phyloP scores from a whole-genome alignment of 257 asterid genomes.

The Paraleonurus japonicus region DNA sequence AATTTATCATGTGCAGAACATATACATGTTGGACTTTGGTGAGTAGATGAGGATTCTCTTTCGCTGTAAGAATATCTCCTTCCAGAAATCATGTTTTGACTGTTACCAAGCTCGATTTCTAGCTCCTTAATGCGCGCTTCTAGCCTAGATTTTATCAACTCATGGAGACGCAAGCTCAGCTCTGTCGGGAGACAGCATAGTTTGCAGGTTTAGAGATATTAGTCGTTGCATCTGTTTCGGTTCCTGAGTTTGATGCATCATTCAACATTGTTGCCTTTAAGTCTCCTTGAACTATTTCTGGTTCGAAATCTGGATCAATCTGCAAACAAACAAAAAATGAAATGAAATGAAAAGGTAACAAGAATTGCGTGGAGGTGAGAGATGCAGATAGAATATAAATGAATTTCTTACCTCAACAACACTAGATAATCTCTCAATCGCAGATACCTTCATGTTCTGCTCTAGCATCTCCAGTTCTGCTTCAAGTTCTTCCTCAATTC shows the following conservation, averaged over 20 bases:
- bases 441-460: constrained; percentile 40
- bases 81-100: constrained; percentile 22
- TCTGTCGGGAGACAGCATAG: constrained; percentile 61
- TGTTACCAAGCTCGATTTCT: constrained; percentile 44
- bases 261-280: constrained; percentile 28
- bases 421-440: constrained; percentile 33
- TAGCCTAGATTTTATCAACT: constrained; percentile 57
- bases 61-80: constrained; percentile 28
- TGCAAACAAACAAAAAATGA: constrained; percentile 24
- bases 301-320: constrained; percentile 51
- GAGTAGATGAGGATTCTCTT: constrained; percentile 33
- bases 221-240: constrained; percentile 20
- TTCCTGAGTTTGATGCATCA: constrained; percentile 30
- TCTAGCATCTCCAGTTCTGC: constrained; percentile 79
- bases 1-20: constrained; percentile 20
- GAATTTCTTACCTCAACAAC: constrained; percentile 45
- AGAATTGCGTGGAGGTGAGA: neutral
- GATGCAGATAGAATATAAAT: neutral
- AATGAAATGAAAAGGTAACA: neutral
- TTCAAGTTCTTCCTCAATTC: constrained; percentile 79
- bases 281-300: constrained; percentile 41
- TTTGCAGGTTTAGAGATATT: constrained; percentile 39
- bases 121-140: constrained; percentile 57
- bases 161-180: constrained; percentile 58
- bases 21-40: constrained; percentile 32